Base-by-base conservation (phyloP, 2,329 filamentous ascomycete species). In the Stachybotrys chartarum region DNA sequence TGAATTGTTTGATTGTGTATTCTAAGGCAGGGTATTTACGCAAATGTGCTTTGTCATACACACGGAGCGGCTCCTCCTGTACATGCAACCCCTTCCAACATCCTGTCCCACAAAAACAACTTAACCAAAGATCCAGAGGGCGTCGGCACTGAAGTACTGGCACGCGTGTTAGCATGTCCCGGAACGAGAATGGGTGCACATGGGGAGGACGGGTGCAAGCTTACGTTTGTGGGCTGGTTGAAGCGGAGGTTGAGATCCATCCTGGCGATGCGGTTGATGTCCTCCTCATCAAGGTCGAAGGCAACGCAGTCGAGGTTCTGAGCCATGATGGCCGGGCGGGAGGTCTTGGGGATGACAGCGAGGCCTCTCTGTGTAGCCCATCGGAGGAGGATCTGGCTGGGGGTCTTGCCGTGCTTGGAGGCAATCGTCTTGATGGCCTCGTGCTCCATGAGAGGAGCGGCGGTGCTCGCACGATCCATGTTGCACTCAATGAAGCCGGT, bases 351-450 rank as follows among this genome's bases (percentile, higher is more conserved):
- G 64, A 94, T 94, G 63, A 94, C 87, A 51, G 89, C 88, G 55
- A 94, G 77, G 35, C 84, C 85, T 52, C 88, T 81, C 79, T 95
- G 90, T 16, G 91, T 95, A 24, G 90, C 84, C 91, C 91, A 96
- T 64, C 91, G 83, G 62, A 96, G 79, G 58, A 96, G 80, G 31
- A 96, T 80, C 80, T 96, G 91, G 16, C 89, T 87, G 7, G 90
- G 79, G 8, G 85, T 84, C 78, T 88, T 90, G 69, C 75, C 75
- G 67, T 90, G 78, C 77, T 88, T 91, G 64, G 79, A 71, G 17
- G 90, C 86, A 59, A 92, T 80, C 52, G 64, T 68, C 63, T 80
- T 83, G 70, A 96, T 78, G 54, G 79, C 72, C 18, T 81, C 73
- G 70, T 90, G 81, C 67, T 91, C 80, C 69, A 95, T 87, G 56